Conservation (phyloP, 148 eudicot genomes). For the Silene latifolia region DNA sequence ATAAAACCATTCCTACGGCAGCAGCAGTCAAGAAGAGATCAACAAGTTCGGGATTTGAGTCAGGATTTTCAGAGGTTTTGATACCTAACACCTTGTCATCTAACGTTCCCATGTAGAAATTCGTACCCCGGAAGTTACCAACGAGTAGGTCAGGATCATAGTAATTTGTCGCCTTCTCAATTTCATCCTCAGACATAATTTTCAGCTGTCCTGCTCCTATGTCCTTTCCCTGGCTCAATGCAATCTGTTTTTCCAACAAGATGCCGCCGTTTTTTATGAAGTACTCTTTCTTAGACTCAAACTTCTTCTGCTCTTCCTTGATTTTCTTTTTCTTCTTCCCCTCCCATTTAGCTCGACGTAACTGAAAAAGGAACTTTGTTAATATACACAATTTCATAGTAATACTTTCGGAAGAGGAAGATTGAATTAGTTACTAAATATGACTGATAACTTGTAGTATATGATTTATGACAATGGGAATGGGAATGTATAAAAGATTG, state of each 20-base stretch:
- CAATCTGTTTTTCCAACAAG: conserved; percentile 14
- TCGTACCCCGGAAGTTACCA: conserved; percentile 6
- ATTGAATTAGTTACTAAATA: too few relatives aligned
- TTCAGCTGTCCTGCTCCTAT: conserved; percentile 3
- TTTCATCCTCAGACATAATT: conserved; percentile 7
- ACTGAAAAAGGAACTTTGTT: not conserved
- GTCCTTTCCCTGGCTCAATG: conserved; percentile 10
- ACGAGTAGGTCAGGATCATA: conserved; percentile 17
- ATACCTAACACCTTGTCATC: conserved; percentile 15
- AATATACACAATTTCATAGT: not conserved
- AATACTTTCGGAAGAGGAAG: not conserved
- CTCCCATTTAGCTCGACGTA: conserved; percentile 4
- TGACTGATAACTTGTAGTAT: too few relatives aligned
- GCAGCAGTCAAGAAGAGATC: conserved; percentile 24
- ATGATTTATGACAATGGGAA: too few relatives aligned
- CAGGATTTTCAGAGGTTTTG: not conserved
- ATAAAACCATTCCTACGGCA: conserved; percentile 17
- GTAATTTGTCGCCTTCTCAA: conserved; percentile 18
- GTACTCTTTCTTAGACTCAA: conserved; percentile 7
- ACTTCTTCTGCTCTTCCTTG: not conserved
- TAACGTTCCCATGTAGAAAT: not conserved
- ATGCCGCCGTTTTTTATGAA: conserved; percentile 28
- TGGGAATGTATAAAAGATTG: too few relatives aligned
- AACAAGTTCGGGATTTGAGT: not conserved
- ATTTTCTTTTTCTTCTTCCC: not conserved